Evolutionary conservation across 1,284 basidiomycete species (phyloP), one percentile per base, ranked within the genome.

Genomic region (Chalciporus sp.): DNA sequence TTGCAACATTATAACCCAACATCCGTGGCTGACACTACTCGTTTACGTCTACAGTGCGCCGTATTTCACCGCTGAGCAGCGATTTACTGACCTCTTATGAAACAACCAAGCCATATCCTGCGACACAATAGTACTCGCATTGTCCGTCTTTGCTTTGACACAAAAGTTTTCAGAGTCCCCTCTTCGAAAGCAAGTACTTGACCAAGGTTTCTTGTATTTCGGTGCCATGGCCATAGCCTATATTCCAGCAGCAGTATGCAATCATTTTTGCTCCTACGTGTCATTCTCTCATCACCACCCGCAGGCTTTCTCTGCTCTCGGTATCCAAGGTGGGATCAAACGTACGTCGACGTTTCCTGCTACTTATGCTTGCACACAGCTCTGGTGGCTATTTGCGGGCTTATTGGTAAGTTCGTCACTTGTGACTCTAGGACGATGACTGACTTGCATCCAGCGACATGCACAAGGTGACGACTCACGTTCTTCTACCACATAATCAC

Each of bases 151-250:
- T 11, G 58, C 51, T 17, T 60, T 67, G 14, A 56, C 46, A 4
- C 44, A 33, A 40, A 14, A 45, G 14, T 6, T 11, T 16, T 57
- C 61, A 8, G 48, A 52, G 35, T 67, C 64, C 11, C 33, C 53
- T 35, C 31, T 68, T 27, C 49, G 6, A 17, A 64, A 52, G 16
- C 56, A 19, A 12, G 49, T 65, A 28, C 44, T 43, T 33, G 23
- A 44, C 4, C 64, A 65, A 47, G 65, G 66, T 12, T 2, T 67
- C 1, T 10, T 46, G 17, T 65, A 67, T 27, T 63, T 69, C 28
- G 40, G 40, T 2, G 20, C 65, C 16, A 33, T 45, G 3, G 27
- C 55, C 7, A 7, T 58, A 7, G 37, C 48, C 4, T 65, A 60
- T 45, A 48, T 62, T 5, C n/a, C 55, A 1, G 51, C 65, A 16